Base-by-base conservation (phyloP, 2,329 filamentous ascomycete species). In the Alternaria brassicae region DNA sequence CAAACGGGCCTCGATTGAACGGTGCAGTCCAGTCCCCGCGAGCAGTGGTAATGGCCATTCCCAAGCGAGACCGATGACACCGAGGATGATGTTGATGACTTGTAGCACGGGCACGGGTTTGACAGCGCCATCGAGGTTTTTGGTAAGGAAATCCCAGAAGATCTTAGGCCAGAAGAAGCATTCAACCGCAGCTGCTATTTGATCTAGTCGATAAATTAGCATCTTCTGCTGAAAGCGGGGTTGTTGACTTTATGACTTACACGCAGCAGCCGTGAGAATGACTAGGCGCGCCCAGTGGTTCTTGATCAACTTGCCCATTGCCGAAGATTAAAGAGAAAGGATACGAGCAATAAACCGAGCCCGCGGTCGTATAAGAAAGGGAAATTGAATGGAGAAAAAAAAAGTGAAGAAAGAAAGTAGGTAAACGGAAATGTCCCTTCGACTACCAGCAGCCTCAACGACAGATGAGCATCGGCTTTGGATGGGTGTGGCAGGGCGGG, bases 91-190 rank as follows among this genome's bases (percentile, higher is more conserved):
- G 74, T 99, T 99, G 81, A 98, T 85, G 72, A 90, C 91, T 77
- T 99, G 95, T 15, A 99, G 84, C 50, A 93, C 83, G 1, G 95
- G 95, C n/a, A 95, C 78, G 0, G 94, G 94, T 72, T 91, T 93
- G 62, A 98, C 92, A 48, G 90, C 91, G 55, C 83, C 85, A 75
- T 99, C 92, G 70, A 99, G 88, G 71, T 92, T 93, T 74, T 92
- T 93, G 61, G 94, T 97, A 67, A 95, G 81, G 78, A 97, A 97
- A 80, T 99, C 95, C 90, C 91, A 99, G 81, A 99, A 96, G 75
- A 99, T 90, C 79, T 99, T 99, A 67, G 95, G 95, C 93, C 93
- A 99, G 86, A 99, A 94, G 85, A 95, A 97, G 73, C 87, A 89
- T 81, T 96, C 87, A 56, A 99, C 81, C 15, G 90, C 89, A 61